Percentiles rank a stretch among this genome's conserved stretches.
Conservation (phyloP, 306 rosid genomes). For the Cajanus cajan region DNA sequence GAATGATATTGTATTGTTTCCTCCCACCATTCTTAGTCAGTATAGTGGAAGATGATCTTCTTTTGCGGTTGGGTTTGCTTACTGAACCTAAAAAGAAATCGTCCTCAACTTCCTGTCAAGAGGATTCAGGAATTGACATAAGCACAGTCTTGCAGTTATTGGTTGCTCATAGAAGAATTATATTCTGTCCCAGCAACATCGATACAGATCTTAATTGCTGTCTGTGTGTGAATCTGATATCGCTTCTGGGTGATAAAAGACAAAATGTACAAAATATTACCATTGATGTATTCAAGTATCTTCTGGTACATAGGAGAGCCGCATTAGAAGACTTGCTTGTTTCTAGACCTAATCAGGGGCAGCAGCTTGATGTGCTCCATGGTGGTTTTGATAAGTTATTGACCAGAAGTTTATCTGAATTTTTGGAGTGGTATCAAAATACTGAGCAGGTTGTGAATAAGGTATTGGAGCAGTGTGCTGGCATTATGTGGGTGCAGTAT, state of each 20-base stretch:
- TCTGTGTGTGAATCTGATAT: slow-evolving; percentile 80
- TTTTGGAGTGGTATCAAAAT: slow-evolving; percentile 84
- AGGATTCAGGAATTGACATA: slow-evolving; percentile 76
- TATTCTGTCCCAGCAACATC: slow-evolving; percentile 92
- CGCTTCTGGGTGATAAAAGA: slow-evolving; percentile 79
- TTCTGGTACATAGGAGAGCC: slow-evolving; percentile 91
- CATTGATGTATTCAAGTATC: slow-evolving; percentile 83
- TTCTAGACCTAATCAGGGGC: slow-evolving; percentile 88
- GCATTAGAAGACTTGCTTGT: slow-evolving; percentile 90
- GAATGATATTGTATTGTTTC: slow-evolving; percentile 91
- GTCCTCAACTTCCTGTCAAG: slow-evolving; percentile 47
- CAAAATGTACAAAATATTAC: slow-evolving; percentile 80
- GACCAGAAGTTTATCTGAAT: slow-evolving; percentile 70
- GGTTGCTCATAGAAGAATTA: slow-evolving; percentile 83
- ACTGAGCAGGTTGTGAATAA: slow-evolving; percentile 69
- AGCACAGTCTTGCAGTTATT: slow-evolving; percentile 80
- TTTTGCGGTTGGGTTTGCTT: slow-evolving; percentile 63
- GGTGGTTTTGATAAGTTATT: slow-evolving; percentile 92
- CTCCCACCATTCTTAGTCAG: slow-evolving; percentile 80
- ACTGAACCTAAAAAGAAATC: slow-evolving; percentile 64
- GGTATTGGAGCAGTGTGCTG: slow-evolving; percentile 90
- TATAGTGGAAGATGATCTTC: slow-evolving; percentile 87
- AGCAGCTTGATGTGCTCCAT: slow-evolving; percentile 77
- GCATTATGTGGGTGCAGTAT: slow-evolving; percentile 96
- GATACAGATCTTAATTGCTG: slow-evolving; percentile 97